Evolutionary conservation across 371 early-diverging fungal genomes (phyloP).

Genomic region (Umbelopsis sp.): DNA sequence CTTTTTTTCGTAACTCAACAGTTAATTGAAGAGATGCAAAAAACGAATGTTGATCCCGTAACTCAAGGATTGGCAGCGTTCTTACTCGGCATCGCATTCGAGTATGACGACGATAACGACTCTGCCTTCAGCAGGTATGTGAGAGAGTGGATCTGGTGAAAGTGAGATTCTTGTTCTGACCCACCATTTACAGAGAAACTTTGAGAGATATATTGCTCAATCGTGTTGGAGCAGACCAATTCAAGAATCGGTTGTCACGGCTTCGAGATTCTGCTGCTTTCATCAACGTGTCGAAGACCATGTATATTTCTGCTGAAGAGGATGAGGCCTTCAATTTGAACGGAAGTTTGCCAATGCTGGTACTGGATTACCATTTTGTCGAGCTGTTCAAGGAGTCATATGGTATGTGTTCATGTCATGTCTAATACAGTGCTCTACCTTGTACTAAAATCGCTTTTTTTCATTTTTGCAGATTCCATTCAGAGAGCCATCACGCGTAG

Average conservation of each 20-base stretch:
- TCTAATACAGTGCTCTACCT: too few relatives aligned
- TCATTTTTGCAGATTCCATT: slow-evolving; percentile 4
- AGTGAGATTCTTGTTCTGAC: background rate
- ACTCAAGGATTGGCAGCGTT: slow-evolving; percentile 92
- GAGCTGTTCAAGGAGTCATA: slow-evolving; percentile 81
- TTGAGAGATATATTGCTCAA: slow-evolving; percentile 83
- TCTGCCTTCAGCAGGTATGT: slow-evolving; percentile 65
- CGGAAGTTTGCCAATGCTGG: slow-evolving; percentile 57
- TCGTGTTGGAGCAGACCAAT: slow-evolving; percentile 85
- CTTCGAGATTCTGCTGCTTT: slow-evolving; percentile 83
- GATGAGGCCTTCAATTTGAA: slow-evolving; percentile 48
- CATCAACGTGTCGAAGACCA: slow-evolving; percentile 68
- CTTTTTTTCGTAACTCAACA: slow-evolving; percentile 26
- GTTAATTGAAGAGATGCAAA: slow-evolving; percentile 87
- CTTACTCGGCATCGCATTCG: slow-evolving; percentile 82
- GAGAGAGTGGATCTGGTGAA: background rate
- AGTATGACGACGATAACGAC: slow-evolving; percentile 83
- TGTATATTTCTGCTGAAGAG: slow-evolving; percentile 58
- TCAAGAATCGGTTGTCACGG: slow-evolving; percentile 78
- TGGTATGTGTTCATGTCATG: slow-evolving; percentile 41
- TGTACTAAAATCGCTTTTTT: background rate
- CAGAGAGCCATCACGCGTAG: slow-evolving; percentile 11
- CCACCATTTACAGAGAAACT: slow-evolving; percentile 48
- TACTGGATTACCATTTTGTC: slow-evolving; percentile 81
- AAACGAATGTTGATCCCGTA: slow-evolving; percentile 79